phyloP scores from a whole-genome alignment of 139 green algal species.

The Chlorella sp. region DNA sequence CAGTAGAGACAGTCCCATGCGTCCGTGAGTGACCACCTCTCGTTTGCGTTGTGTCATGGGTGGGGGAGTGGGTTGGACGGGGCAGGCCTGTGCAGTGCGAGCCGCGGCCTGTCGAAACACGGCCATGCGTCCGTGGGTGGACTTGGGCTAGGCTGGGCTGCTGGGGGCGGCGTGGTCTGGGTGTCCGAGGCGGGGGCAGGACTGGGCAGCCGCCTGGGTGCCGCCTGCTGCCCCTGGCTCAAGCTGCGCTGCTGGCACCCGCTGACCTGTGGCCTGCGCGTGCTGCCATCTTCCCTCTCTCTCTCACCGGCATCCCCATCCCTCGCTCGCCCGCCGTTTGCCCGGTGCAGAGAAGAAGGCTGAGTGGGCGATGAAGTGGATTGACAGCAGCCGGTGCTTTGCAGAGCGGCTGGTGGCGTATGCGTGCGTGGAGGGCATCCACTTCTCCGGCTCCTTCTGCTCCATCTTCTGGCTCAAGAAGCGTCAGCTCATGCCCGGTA shows the following conservation, averaged over 20 bases:
- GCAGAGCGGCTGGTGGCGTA: slow-evolving; percentile 78
- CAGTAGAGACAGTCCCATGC: slow-evolving; percentile 70
- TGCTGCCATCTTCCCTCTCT: background rate
- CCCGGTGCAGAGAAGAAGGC: slow-evolving; percentile 80
- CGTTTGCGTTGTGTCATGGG: background rate
- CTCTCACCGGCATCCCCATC: background rate
- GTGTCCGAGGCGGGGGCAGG: too few species aligned
- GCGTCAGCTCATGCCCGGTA: slow-evolving; percentile 71
- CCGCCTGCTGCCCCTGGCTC: too few species aligned
- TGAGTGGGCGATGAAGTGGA: slow-evolving; percentile 97
- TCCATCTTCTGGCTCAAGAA: slow-evolving; percentile 89
- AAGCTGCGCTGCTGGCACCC: too few species aligned
- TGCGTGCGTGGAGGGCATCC: slow-evolving; percentile 84
- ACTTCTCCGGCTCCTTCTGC: slow-evolving; percentile 82
- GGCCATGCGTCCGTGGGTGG: background rate
- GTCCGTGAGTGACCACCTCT: slow-evolving; percentile 38
- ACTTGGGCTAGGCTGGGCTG: too few species aligned
- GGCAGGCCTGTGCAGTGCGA: background rate
- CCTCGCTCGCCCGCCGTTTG: background rate
- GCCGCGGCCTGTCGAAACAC: background rate
- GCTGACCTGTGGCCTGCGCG: too few species aligned
- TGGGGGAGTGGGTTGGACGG: too few species aligned
- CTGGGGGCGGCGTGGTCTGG: too few species aligned
- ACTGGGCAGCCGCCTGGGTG: too few species aligned
- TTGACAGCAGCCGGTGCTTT: slow-evolving; percentile 70